These are phyloP conservation scores for Trypanosoma avium DNA, from an alignment of 208 protist species.

Conservation along the genomic window DNA sequence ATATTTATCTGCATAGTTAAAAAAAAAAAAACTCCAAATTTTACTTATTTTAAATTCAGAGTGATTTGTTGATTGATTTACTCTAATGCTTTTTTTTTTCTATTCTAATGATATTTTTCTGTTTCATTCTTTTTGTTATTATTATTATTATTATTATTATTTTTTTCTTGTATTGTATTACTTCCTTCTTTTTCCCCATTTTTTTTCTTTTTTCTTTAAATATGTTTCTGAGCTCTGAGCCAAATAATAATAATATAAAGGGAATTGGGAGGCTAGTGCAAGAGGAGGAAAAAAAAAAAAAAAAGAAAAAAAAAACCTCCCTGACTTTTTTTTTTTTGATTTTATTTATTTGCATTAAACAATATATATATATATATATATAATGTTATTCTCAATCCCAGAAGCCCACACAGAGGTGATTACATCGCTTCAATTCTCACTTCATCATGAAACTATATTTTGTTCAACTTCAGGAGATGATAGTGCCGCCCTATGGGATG, in stretches of 20 bases:
- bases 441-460: constrained; percentile 41
- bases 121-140: too few species aligned
- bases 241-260: too few species aligned
- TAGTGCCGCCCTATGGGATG: constrained; percentile 80
- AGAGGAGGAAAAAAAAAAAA: too few species aligned
- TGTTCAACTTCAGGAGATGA: constrained; percentile 85
- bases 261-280: too few species aligned
- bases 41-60: too few species aligned
- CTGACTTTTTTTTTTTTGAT: constrained; percentile 1
- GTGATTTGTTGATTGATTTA: constrained; percentile 1
- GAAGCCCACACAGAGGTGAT: constrained; percentile 74
- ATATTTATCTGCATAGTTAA: too few species aligned
- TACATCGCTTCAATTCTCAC: constrained; percentile 72
- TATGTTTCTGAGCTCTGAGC: background rate
- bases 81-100: constrained; percentile 15
- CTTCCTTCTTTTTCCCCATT: too few species aligned
- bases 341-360: constrained; percentile 6
- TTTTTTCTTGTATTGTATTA: too few species aligned
- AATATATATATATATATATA: background rate
- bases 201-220: constrained; percentile 4
- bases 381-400: constrained; percentile 49
- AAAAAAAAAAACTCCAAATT: too few species aligned
- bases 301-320: constrained; percentile 9
- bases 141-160: too few species aligned
- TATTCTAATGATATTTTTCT: too few species aligned